A percentile compares a stretch with the other conserved stretches of the same genome.
phyloP scores from a whole-genome alignment of 345 rosid species.

The Draba incana region DNA sequence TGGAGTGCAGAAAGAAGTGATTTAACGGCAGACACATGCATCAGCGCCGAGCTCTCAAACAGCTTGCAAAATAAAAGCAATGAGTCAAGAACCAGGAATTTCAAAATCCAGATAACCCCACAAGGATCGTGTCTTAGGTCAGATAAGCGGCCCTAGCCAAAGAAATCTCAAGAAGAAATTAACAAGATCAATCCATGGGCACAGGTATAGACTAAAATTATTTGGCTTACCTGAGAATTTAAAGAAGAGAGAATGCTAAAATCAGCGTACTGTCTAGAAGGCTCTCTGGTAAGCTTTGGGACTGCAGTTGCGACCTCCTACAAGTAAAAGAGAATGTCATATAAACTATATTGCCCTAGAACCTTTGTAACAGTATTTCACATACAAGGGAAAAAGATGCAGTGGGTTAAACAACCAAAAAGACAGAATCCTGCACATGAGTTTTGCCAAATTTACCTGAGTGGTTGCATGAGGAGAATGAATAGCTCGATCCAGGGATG shows the following conservation, averaged over 20 bases:
- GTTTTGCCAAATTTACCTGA: slow-evolving; percentile 59
- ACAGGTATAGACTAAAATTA: slow-evolving; percentile 11
- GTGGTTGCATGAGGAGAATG: slow-evolving; percentile 97
- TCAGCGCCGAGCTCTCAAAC: slow-evolving; percentile 97
- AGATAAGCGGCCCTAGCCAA: slow-evolving; percentile 13
- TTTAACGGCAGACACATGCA: slow-evolving; percentile 94
- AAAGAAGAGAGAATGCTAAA: slow-evolving; percentile 87
- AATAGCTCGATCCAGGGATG: slow-evolving; percentile 89
- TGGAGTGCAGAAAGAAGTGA: slow-evolving; percentile 91
- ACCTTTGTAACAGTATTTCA: slow-evolving; percentile 8
- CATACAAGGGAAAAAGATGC: slow-evolving; percentile 16
- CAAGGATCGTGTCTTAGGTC: slow-evolving; percentile 9
- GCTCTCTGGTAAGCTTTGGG: slow-evolving; percentile 75
- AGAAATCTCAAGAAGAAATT: slow-evolving; percentile 16
- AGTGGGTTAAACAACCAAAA: slow-evolving; percentile 17
- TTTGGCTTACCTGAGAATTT: slow-evolving; percentile 80
- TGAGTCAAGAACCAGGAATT: slow-evolving; percentile 45
- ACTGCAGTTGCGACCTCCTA: slow-evolving; percentile 82
- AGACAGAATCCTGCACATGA: slow-evolving; percentile 12
- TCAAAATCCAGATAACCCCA: slow-evolving; percentile 21
- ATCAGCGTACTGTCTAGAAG: slow-evolving; percentile 82
- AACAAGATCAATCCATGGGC: slow-evolving; percentile 18
- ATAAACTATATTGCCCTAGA: background rate
- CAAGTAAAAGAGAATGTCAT: slow-evolving; percentile 32
- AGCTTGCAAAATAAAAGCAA: slow-evolving; percentile 58